Conservation (phyloP, 805 yeast species). For the Candida dajiaensis region DNA sequence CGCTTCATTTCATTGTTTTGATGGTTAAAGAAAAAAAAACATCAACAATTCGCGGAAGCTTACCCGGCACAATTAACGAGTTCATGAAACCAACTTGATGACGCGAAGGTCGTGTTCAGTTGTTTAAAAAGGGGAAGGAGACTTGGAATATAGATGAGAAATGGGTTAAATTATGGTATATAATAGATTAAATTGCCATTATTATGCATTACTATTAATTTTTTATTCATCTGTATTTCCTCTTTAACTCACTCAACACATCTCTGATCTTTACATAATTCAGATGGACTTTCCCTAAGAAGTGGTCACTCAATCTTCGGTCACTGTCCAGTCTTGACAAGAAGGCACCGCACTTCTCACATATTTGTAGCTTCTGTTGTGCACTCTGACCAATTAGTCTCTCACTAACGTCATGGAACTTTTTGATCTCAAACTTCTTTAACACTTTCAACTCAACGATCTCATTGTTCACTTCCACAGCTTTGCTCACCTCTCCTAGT, state of each 20-base stretch:
- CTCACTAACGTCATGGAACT: constrained; percentile 57
- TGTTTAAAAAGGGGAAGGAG: not conserved
- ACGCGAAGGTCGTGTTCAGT: not conserved
- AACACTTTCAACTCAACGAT: constrained; percentile 40
- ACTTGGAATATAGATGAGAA: no score
- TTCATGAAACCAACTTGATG: not conserved
- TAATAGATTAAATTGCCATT: no score
- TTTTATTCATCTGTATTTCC: constrained; percentile 6
- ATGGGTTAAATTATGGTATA: not conserved
- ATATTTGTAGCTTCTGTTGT: constrained; percentile 86
- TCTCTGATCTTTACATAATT: constrained; percentile 75
- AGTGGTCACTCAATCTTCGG: constrained; percentile 83
- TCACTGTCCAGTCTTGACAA: constrained; percentile 82
- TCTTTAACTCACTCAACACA: constrained; percentile 21
- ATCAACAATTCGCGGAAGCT: not conserved
- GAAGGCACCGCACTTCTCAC: constrained; percentile 87
- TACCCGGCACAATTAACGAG: not conserved
- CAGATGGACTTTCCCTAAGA: constrained; percentile 79
- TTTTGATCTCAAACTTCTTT: constrained; percentile 47
- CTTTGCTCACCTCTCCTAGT: constrained; percentile 32
- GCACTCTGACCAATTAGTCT: constrained; percentile 70
- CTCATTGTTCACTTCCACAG: constrained; percentile 32
- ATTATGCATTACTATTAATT: not conserved
- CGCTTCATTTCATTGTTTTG: not conserved
- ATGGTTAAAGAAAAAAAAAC: not conserved